Percentiles rank a stretch among this genome's conserved stretches.
Conservation (phyloP, 805 yeast species). For the Metschnikowia noctiluminum region DNA sequence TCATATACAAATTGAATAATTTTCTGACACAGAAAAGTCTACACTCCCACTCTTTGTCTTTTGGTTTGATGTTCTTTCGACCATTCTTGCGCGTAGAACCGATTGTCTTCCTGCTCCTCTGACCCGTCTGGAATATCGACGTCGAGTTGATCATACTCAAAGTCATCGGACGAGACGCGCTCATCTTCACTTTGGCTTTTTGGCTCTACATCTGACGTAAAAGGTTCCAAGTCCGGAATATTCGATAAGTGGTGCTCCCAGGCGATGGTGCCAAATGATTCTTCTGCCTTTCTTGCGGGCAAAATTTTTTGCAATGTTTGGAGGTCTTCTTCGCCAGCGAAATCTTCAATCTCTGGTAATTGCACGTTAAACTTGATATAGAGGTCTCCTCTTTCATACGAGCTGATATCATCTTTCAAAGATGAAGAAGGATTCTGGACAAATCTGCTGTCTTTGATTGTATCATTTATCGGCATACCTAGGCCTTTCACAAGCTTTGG, state of each 20-base stretch:
- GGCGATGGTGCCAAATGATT: constrained; percentile 7
- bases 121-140: constrained; percentile 15
- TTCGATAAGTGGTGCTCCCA: constrained; percentile 13
- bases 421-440: constrained; percentile 21
- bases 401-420: constrained; percentile 14
- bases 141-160: constrained; percentile 16
- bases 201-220: neutral
- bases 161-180: constrained; percentile 10
- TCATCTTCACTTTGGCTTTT: constrained; percentile 4
- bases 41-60: constrained; percentile 1
- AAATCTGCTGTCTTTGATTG: constrained; percentile 22
- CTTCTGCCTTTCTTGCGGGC: constrained; percentile 9
- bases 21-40: too few species aligned
- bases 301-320: constrained; percentile 19
- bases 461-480: constrained; percentile 60
- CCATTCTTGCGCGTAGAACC: constrained; percentile 15
- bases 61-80: constrained; percentile 9
- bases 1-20: too few species aligned
- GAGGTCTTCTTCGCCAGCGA: constrained; percentile 24
- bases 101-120: constrained; percentile 16
- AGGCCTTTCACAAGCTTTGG: constrained; percentile 46
- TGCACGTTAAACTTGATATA: constrained; percentile 38
- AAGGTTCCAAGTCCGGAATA: constrained; percentile 8
- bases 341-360: constrained; percentile 30
- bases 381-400: constrained; percentile 33